These are phyloP conservation scores for Moesziomyces parantarcticus DNA, from an alignment of 1,284 basidiomycete genomes.

Conservation along the genomic window DNA sequence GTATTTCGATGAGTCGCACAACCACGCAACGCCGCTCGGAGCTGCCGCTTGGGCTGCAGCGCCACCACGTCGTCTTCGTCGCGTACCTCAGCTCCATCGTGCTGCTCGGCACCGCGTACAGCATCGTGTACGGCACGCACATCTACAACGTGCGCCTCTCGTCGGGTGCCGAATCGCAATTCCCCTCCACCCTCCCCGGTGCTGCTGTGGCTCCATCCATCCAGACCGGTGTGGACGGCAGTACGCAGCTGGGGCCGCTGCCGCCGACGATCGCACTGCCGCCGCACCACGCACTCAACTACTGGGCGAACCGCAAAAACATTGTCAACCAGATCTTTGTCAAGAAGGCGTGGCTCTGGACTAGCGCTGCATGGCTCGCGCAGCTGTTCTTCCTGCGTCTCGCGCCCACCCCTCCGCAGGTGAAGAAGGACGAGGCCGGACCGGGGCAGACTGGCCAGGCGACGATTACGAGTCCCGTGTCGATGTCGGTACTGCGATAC, in stretches of 20 bases:
- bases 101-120: conserved; percentile 73
- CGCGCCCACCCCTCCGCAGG: conserved; percentile 5
- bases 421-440: conserved; percentile 20
- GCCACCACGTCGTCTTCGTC: conserved; percentile 50
- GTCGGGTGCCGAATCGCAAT: conserved; percentile 62
- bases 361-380: conserved; percentile 66
- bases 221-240: conserved; percentile 69
- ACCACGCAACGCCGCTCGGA: conserved; percentile 12
- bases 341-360: conserved; percentile 93
- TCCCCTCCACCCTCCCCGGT: conserved; percentile 25
- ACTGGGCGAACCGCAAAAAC: conserved; percentile 79
- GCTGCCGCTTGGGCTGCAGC: conserved; percentile 34
- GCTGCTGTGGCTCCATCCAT: conserved; percentile 30
- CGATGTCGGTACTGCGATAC: conserved; percentile 45
- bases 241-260: conserved; percentile 72
- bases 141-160: conserved; percentile 46
- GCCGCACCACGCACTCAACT: conserved; percentile 36
- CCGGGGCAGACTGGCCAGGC: conserved; percentile 3
- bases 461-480: conserved; percentile 32
- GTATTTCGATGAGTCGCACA: not conserved
- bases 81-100: conserved; percentile 69
- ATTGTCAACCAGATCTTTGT: conserved; percentile 86
- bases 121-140: conserved; percentile 72
- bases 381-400: conserved; percentile 36
- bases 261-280: conserved; percentile 73